Evolutionary conservation across 495 filamentous ascomycete genomes (phyloP).

Genomic region (Parachaetomium inaequale): DNA sequence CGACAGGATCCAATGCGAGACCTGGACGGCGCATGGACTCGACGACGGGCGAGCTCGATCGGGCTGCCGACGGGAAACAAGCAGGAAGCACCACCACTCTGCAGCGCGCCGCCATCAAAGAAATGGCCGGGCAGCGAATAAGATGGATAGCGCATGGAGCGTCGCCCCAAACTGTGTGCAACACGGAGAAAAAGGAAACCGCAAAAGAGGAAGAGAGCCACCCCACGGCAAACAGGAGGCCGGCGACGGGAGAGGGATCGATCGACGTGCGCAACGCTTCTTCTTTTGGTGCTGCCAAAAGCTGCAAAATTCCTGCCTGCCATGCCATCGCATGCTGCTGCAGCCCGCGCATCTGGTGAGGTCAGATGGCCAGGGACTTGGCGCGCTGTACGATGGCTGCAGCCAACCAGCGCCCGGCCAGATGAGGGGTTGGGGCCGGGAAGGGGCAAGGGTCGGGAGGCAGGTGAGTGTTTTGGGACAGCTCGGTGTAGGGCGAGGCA

Average conservation of each 20-base stretch:
- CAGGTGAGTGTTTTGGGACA: slow-evolving; percentile 31
- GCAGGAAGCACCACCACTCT: neutral
- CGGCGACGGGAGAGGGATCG: neutral
- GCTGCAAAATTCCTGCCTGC: slow-evolving; percentile 10
- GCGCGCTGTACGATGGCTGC: slow-evolving; percentile 28
- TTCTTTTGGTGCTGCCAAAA: neutral
- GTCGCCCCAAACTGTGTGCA: neutral
- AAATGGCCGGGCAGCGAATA: neutral
- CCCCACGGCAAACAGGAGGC: neutral
- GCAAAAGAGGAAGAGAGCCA: neutral
- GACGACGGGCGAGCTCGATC: slow-evolving; percentile 7
- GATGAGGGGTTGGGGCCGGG: slow-evolving; percentile 31
- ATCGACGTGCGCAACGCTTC: slow-evolving; percentile 1
- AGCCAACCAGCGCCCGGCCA: slow-evolving; percentile 33
- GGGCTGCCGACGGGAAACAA: neutral
- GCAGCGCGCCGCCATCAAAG: slow-evolving; percentile 5
- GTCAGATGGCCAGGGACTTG: slow-evolving; percentile 37
- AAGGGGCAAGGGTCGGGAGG: slow-evolving; percentile 27
- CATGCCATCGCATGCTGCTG: slow-evolving; percentile 25
- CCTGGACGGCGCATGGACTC: slow-evolving; percentile 32
- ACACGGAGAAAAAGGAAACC: neutral
- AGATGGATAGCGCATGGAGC: neutral
- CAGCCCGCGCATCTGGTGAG: slow-evolving; percentile 34
- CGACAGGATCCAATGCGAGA: slow-evolving; percentile 20
- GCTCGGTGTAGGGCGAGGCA: slow-evolving; percentile 23